Evolutionary conservation across 2,329 filamentous ascomycete species (phyloP), one percentile per base, ranked within the genome.

Genomic region (Herpotrichia juniperi): DNA sequence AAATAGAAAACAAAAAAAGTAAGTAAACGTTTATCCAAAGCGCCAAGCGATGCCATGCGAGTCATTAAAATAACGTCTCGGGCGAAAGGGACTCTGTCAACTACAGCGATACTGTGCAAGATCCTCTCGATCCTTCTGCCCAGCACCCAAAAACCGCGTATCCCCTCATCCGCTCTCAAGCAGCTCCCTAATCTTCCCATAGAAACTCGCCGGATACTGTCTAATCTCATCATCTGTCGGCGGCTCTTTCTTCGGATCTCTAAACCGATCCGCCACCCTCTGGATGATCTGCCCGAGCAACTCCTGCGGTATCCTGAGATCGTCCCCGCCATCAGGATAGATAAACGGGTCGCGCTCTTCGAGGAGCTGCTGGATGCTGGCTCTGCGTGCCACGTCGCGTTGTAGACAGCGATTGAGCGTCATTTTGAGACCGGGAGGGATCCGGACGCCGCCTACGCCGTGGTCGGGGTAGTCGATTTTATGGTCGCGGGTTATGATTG

Each of bases 401-500:
- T 86, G 79, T 24, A 88, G 69, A 59, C 85, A 88, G 34, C 78
- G 74, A 46, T 80, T 79, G 40, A 88, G 66, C 0, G 83, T 86
- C 25, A 78, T 76, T 53, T 82, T 78, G 12, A 88, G 73, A 1
- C 80, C 79, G 3, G 79, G 75, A 0, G 85, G 83, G 0, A 88
- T 78, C 2, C 76, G 69, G 0, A 81, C 75, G 9, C 79, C 87
- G 37, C 90, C 90, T 45, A 92, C 78, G 11, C 87, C 90, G 2
- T 82, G 79, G 1, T 85, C 80, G 0, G 88, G 88, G 64, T 87
- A 94, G 50, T 90, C 84, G 66, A 96, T 90, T 5, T 76, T 72
- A 71, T 92, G 86, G 50, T 86, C 82, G 74, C 86, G 90, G 72
- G 93, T 90, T 61, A 92, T 90, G 68, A 96, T 94, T 53, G 90